phyloP scores from a whole-genome alignment of 345 rosid genomes.

The Noccaea caerulescens region DNA sequence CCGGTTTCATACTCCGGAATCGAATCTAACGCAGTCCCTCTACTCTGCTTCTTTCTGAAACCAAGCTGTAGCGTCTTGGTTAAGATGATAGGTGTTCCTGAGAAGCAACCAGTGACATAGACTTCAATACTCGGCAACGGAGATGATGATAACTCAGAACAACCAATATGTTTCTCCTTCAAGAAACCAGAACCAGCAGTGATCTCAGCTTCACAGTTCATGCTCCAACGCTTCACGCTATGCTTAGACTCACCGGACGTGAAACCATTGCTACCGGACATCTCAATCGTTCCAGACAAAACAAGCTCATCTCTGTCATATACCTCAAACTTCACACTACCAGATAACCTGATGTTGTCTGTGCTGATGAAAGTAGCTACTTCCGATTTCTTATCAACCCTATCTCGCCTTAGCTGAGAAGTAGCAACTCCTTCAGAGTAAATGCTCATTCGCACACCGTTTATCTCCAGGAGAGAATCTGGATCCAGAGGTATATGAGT shows the following conservation, averaged over 20 bases:
- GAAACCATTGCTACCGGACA: conserved; percentile 59
- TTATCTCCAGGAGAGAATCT: conserved; percentile 76
- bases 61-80: conserved; percentile 75
- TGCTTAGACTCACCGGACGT: conserved; percentile 53
- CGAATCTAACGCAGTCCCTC: conserved; percentile 61
- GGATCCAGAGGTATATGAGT: conserved; percentile 76
- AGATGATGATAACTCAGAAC: conserved; percentile 50
- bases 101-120: conserved; percentile 75
- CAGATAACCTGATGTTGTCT: conserved; percentile 72
- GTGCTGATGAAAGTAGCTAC: conserved; percentile 94
- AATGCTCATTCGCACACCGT: conserved; percentile 62
- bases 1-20: conserved; percentile 77
- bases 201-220: conserved; percentile 73
- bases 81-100: conserved; percentile 77
- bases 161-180: conserved; percentile 59
- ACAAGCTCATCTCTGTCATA: conserved; percentile 60
- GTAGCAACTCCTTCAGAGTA: conserved; percentile 61
- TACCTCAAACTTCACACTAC: conserved; percentile 86
- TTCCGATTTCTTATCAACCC: conserved; percentile 77
- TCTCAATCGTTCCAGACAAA: conserved; percentile 78
- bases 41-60: conserved; percentile 62
- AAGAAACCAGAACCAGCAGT: conserved; percentile 61
- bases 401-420: conserved; percentile 74
- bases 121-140: conserved; percentile 74
- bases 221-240: conserved; percentile 62